Base-by-base conservation (phyloP, 495 filamentous ascomycete genomes). In the Penicillium samsonianum region DNA sequence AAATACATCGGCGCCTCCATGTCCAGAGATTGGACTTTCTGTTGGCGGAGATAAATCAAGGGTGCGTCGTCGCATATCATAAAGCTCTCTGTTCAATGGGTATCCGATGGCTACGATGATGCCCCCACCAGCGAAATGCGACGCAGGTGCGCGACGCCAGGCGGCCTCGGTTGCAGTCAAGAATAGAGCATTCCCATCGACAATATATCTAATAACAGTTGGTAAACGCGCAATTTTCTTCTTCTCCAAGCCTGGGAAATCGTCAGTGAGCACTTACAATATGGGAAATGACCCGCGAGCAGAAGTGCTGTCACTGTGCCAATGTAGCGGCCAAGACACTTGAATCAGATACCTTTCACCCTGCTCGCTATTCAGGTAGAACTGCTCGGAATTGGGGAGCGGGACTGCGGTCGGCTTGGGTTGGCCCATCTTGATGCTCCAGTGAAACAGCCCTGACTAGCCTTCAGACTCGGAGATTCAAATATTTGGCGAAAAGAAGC, bases 101-200 rank as follows among this genome's bases (percentile, higher is more conserved):
- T 70, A 70, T 25, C 65, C 65, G 40, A 70, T 70, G 6, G 60
- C 67, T 12, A 70, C 67, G 25, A 67, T 28, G 28, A 70, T 57
- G 11, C 62, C 60, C 25, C 62, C 64, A 11, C 62, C 64, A 9
- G 47, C 25, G 53, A 59, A 65, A 19, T 60, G 62, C 0, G 67
- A 64, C 14, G 57, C 38, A 19, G 57, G 51, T 25, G 48, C 53
- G 20, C 62, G 62, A 20, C 65, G 62, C 65, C 67, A 65, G 25
- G 60, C 51, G 6, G 54, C 47, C 33, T 70, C 67, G 2, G 65
- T 70, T 20, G 67, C 67, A 8, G 67, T 70, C 41, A 70, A 20
- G 50, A 70, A 70, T 20, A 67, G 25, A 1, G 65, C 58, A 49
- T 70, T 70, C 10, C 67, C 67, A 17, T 70, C 67, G 19, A 70